Evolutionary conservation across 2,329 filamentous ascomycete genomes (phyloP).

Genomic region (Colletotrichum sp.): DNA sequence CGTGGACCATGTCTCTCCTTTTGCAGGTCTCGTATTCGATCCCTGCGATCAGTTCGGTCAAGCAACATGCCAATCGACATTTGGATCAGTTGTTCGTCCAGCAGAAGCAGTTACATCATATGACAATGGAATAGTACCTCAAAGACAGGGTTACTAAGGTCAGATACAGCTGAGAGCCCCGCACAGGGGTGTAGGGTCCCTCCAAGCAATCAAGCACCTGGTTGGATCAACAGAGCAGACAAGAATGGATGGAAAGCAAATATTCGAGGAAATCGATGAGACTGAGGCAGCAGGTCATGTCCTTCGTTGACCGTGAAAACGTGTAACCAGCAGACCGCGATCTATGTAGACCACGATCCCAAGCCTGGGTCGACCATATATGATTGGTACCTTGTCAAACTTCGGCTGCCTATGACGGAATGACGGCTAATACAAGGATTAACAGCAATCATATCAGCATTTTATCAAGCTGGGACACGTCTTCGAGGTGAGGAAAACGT

Average conservation of each 20-base stretch:
- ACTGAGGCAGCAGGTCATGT: too few relatives aligned
- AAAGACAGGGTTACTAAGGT: neutral
- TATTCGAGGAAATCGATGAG: neutral
- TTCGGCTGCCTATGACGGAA: neutral
- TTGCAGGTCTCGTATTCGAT: neutral
- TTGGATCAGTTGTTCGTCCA: neutral
- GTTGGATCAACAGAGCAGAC: neutral
- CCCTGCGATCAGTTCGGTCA: neutral
- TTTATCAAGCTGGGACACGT: neutral
- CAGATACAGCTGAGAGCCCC: neutral
- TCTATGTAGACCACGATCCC: neutral
- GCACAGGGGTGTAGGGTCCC: neutral
- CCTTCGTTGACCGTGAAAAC: too few relatives aligned
- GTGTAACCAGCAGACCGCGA: too few relatives aligned
- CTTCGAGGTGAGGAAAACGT: neutral
- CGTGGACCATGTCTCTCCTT: neutral
- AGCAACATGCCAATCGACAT: neutral
- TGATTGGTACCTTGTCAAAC: neutral
- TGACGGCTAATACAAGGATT: neutral
- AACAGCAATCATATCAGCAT: neutral
- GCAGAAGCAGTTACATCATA: neutral
- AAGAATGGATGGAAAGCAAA: neutral
- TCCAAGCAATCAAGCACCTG: neutral
- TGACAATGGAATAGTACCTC: neutral
- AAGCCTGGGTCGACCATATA: neutral